phyloP scores from a whole-genome alignment of 2,329 filamentous ascomycete genomes.

The Beauveria pseudobassiana region DNA sequence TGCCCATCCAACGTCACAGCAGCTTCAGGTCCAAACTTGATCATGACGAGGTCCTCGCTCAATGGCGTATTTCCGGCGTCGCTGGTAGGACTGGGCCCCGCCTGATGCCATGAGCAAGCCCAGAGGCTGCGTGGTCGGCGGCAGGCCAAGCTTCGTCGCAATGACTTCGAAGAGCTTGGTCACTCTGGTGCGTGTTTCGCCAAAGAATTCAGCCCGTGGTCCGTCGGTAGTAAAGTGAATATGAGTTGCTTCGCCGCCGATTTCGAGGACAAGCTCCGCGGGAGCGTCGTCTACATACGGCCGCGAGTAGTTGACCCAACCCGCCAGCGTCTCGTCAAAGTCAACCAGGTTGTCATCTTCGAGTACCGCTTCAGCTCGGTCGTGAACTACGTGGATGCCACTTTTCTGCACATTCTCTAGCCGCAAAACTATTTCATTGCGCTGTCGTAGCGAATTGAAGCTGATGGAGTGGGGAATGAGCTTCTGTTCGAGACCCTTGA shows the following conservation, averaged over 20 bases:
- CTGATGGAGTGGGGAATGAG: slow-evolving; percentile 70
- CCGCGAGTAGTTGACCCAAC: slow-evolving; percentile 70
- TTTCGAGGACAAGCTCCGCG: slow-evolving; percentile 72
- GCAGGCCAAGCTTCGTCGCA: slow-evolving; percentile 69
- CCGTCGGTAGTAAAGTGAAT: slow-evolving; percentile 38
- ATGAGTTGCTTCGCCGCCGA: slow-evolving; percentile 58
- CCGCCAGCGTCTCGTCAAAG: slow-evolving; percentile 24
- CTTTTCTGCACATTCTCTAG: slow-evolving; percentile 85
- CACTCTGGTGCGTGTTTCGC: slow-evolving; percentile 61
- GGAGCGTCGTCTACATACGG: slow-evolving; percentile 75
- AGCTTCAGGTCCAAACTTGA: slow-evolving; percentile 53
- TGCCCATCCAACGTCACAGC: slow-evolving; percentile 52
- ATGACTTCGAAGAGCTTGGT: slow-evolving; percentile 71
- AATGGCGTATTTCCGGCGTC: slow-evolving; percentile 61
- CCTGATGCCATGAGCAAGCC: slow-evolving; percentile 61
- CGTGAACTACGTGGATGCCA: slow-evolving; percentile 60
- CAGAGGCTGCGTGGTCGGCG: slow-evolving; percentile 50
- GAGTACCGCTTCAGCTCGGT: slow-evolving; percentile 23
- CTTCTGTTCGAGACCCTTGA: slow-evolving; percentile 84
- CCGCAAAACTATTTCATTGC: slow-evolving; percentile 69
- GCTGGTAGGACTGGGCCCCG: slow-evolving; percentile 52
- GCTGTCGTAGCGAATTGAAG: slow-evolving; percentile 62
- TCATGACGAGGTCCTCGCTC: slow-evolving; percentile 61
- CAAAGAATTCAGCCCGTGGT: slow-evolving; percentile 63
- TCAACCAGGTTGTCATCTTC: background rate